Conservation (phyloP, 2,329 filamentous ascomycete genomes). For the Botryotinia calthae region DNA sequence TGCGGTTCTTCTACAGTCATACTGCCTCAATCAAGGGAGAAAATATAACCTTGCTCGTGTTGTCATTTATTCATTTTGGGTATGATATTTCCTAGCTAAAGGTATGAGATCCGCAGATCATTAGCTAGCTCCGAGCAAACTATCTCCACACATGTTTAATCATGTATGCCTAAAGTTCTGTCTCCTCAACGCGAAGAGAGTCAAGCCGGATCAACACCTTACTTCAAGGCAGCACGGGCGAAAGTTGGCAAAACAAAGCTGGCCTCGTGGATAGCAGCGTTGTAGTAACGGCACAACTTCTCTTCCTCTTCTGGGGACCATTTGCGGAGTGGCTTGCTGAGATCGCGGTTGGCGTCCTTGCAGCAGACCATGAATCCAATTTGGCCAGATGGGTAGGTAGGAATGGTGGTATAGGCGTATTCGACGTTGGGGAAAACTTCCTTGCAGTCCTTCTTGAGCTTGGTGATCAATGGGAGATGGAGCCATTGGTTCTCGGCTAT, state of each 20-base stretch:
- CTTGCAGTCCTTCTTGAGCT: conserved; percentile 95
- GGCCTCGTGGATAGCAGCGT: conserved; percentile 92
- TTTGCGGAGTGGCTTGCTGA: conserved; percentile 78
- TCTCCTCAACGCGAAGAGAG: background rate
- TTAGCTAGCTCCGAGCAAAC: background rate
- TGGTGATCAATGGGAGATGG: conserved; percentile 86
- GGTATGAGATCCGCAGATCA: conserved; percentile 4
- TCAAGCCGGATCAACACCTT: conserved; percentile 29
- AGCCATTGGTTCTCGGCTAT: conserved; percentile 99
- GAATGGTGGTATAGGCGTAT: conserved; percentile 99
- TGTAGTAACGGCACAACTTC: conserved; percentile 95
- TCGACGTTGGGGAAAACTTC: conserved; percentile 97
- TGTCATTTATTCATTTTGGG: conserved; percentile 3
- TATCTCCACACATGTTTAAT: background rate
- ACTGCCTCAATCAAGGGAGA: background rate
- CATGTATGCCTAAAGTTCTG: background rate
- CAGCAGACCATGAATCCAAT: conserved; percentile 99
- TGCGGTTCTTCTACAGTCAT: background rate
- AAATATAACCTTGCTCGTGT: background rate
- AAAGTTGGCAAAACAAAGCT: conserved; percentile 93
- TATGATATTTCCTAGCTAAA: background rate
- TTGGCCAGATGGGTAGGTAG: conserved; percentile 97
- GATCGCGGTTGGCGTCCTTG: conserved; percentile 84
- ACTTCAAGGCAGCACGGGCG: conserved; percentile 72
- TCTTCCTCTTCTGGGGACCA: conserved; percentile 89